A percentile compares a stretch with the other conserved stretches of the same genome.
Conservation (phyloP, 1,284 basidiomycete genomes). For the Puccinia hordei region DNA sequence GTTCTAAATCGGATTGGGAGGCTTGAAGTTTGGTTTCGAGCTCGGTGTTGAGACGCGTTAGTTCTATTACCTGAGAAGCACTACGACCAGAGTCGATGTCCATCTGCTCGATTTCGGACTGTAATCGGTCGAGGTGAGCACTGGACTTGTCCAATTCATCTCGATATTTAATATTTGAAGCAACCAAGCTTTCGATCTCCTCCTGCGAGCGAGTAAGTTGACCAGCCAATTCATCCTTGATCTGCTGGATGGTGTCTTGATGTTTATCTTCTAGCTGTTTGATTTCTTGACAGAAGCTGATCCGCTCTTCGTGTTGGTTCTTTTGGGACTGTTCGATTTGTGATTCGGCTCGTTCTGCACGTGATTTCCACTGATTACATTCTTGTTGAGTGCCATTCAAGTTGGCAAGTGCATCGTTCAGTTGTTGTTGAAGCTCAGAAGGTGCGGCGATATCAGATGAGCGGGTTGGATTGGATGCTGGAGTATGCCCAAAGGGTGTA, state of each 20-base stretch:
- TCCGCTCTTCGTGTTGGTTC: slow-evolving; percentile 15
- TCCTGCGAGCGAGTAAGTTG: not conserved
- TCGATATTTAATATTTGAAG: not conserved
- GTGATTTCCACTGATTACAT: slow-evolving; percentile 16
- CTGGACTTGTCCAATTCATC: slow-evolving; percentile 8
- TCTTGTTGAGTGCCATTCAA: slow-evolving; percentile 12
- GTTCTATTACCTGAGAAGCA: slow-evolving; percentile 25
- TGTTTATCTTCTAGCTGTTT: slow-evolving; percentile 4
- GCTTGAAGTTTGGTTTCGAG: slow-evolving; percentile 15
- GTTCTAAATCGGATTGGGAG: not conserved
- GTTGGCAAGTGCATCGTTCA: not conserved
- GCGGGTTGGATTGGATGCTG: not conserved
- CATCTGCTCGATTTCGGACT: slow-evolving; percentile 36
- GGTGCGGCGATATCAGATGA: not conserved
- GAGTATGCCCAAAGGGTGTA: not conserved
- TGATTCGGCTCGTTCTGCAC: not conserved
- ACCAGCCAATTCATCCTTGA: not conserved
- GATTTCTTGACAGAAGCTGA: slow-evolving; percentile 16
- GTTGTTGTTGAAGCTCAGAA: slow-evolving; percentile 16
- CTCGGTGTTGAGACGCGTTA: slow-evolving; percentile 21
- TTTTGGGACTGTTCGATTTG: not conserved
- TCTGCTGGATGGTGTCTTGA: not conserved
- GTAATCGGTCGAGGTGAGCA: not conserved
- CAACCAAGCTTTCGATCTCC: not conserved
- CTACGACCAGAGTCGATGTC: slow-evolving; percentile 18